Base-by-base conservation (phyloP, 1,284 basidiomycete genomes). In the Tranzscheliella williamsii region DNA sequence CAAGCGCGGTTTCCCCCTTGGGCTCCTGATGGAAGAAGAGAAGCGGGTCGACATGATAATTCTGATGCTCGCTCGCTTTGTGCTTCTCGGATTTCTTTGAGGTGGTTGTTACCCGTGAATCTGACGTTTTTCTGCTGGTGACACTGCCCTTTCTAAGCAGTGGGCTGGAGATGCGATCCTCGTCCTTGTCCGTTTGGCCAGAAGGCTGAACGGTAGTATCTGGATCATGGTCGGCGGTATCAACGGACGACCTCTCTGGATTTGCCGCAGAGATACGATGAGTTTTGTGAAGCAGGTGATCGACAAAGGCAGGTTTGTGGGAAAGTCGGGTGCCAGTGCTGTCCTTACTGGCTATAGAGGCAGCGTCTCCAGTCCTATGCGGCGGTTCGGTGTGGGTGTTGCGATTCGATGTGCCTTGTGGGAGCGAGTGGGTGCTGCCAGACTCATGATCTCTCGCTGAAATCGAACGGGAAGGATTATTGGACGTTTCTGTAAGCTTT, bases 21-120 rank as follows among this genome's bases (percentile, higher is more conserved):
- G 69, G 64, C 38, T 73, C 69, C 21, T 54, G 55, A 12, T 39
- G 34, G 33, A 61, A 66, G 38, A 47, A 54, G 39, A 61, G 56
- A 12, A 61, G 46, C 23, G 56, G 63, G 22, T 61, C 57, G 29
- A 55, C 39, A 23, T 46, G 38, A 40, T 47, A 47, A n/a, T 48
- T 38, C 24, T 63, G 44, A 9, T 23, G 13, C 4, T 56, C 45
- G 7, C 24, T 9, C n/a, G 24, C 39, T 24, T 42, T 20, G 24
- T 48, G 44, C 36, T 43, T 60, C 29, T 45, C 18, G 8, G 61
- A 47, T 29, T 54, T 55, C 35, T 50, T 44, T 15, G 4, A 15
- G 5, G 37, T 13, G 15, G 21, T 24, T 11, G 32, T 34, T 17
- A 34, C 11, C n/a, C 38, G 45, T 7, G 55, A 58, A 3, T 31